Evolutionary conservation across 257 asterid genomes (phyloP).

Genomic region (Agastache rugosa): DNA sequence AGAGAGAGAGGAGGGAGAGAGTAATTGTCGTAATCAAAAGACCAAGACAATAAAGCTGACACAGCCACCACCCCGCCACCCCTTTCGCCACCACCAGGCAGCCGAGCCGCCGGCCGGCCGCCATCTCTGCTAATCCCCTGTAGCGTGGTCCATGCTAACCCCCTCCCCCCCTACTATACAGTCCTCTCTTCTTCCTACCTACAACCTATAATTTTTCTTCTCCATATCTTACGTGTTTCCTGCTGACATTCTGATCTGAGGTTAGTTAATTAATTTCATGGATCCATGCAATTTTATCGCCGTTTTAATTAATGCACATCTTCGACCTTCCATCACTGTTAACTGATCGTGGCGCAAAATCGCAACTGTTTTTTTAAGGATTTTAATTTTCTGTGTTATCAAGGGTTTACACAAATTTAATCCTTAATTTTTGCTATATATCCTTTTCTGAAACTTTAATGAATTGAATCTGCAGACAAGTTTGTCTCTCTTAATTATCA

Average conservation of each 20-base stretch:
- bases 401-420: too few species aligned
- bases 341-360: not conserved
- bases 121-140: not conserved
- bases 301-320: not conserved
- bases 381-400: too few species aligned
- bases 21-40: conserved; percentile 34
- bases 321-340: not conserved
- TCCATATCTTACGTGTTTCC: not conserved
- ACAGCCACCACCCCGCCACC: conserved; percentile 41
- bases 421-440: not conserved
- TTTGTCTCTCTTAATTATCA: not conserved
- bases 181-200: conserved; percentile 17
- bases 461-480: conserved; percentile 13
- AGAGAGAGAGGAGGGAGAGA: conserved; percentile 2
- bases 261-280: conserved; percentile 36
- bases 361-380: not conserved
- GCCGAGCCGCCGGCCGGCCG: conserved; percentile 39
- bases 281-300: conserved; percentile 31
- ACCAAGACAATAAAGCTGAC: conserved; percentile 47
- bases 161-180: not conserved
- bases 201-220: not conserved
- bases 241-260: conserved; percentile 28
- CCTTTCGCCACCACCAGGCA: conserved; percentile 30
- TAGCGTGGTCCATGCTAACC: conserved; percentile 21
- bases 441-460: too few species aligned